Evolutionary conservation across 495 filamentous ascomycete genomes (phyloP), one percentile per base, ranked within the genome.

Genomic region (Xylaria palmicola): DNA sequence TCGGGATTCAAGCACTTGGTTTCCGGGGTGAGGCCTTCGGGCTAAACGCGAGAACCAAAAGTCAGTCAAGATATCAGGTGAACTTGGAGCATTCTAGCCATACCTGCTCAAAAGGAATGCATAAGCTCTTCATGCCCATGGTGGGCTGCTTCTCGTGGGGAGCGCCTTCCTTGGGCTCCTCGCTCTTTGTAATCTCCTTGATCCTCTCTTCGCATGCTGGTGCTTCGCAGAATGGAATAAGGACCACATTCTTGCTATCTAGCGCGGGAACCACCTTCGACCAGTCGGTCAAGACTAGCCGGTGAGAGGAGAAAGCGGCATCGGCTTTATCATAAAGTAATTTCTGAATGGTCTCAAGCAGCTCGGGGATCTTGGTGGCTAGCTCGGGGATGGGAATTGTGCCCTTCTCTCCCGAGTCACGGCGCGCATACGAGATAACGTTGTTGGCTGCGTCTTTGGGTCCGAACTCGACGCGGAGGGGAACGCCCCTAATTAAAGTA

Each of bases 71-170:
- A 32, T 26, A 34, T n/a, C 5, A 9, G 15, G 26, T 32, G 15
- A 19, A 4, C n/a, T 26, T 82, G 26, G 7, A 22, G 40, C 17
- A 39, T 26, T 54, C n/a, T 12, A 26, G 37, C 22, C 56, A 26
- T 50, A 62, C 60, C 60, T 98, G 94, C 64, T 98, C 90, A 70
- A 96, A 96, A 20, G 95, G 94, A 81, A 98, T 97, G 74, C 94
- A 98, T 68, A 98, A 81, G 62, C 86, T 90, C 86, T 98, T 98
- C 68, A 94, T 95, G 62, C 94, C 94, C 95, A 98, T 98, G 63
- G 85, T 88, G 47, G 95, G 94, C 19, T 89, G 90, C 68, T 86
- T 87, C 65, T 89, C 90, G 64, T 91, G 86, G 12, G 90, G 84
- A 36, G 78, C 82, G 50, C 87, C 88, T 40, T 62, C 60, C 26